These are phyloP conservation scores for Aspergillus hancockii DNA, from an alignment of 495 filamentous ascomycete species.

Conservation along the genomic window DNA sequence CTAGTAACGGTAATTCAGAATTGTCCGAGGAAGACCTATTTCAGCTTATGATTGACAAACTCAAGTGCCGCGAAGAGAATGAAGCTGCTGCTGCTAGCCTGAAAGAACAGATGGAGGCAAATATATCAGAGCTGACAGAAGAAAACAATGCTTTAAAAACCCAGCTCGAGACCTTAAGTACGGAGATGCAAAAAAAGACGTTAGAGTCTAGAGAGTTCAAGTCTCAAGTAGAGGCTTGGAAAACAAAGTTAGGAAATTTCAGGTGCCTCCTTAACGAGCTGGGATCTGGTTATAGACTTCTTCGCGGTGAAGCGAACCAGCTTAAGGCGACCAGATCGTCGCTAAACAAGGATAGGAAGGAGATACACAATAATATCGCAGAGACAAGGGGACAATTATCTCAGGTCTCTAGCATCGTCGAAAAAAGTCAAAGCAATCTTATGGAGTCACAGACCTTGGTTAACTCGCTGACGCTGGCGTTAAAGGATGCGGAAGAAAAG, in stretches of 20 bases:
- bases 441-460: conserved; percentile 17
- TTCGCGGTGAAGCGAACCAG: conserved; percentile 29
- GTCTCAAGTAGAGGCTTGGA: conserved; percentile 34
- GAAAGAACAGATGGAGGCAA: conserved; percentile 28
- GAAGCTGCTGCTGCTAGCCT: conserved; percentile 25
- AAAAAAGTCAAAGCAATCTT: conserved; percentile 19
- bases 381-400: conserved; percentile 26
- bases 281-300: conserved; percentile 32
- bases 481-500: conserved; percentile 24
- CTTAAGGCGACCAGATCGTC: conserved; percentile 21
- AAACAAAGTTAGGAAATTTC: conserved; percentile 32
- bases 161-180: conserved; percentile 14
- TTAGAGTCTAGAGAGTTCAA: conserved; percentile 21
- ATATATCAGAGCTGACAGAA: conserved; percentile 23
- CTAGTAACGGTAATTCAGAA: conserved; percentile 6
- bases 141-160: conserved; percentile 31
- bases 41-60: conserved; percentile 35
- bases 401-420: conserved; percentile 17
- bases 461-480: conserved; percentile 21
- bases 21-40: conserved; percentile 39
- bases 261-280: conserved; percentile 39
- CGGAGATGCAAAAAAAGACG: conserved; percentile 21
- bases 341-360: conserved; percentile 29
- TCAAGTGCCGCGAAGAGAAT: conserved; percentile 39
- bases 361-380: conserved; percentile 24